phyloP scores from a whole-genome alignment of 2,329 filamentous ascomycete species.

The Gaeumannomyces sp. region DNA sequence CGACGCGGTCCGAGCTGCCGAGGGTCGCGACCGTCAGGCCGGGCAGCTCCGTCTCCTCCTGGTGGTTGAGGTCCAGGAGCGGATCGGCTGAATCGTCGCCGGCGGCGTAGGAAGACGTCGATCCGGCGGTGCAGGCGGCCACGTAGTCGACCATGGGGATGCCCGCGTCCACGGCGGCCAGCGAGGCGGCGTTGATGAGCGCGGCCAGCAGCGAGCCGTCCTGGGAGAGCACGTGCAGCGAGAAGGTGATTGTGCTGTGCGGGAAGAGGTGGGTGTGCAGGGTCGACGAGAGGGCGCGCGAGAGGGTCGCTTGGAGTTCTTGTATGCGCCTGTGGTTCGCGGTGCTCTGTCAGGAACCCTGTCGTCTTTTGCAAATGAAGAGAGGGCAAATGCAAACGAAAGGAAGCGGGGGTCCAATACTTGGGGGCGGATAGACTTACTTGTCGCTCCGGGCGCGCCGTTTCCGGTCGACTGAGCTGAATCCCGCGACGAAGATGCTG shows the following conservation, averaged over 20 bases:
- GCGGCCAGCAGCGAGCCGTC: slow-evolving; percentile 88
- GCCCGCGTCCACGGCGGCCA: slow-evolving; percentile 89
- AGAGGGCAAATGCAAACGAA: no score
- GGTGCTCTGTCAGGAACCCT: no score
- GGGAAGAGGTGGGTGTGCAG: slow-evolving; percentile 86
- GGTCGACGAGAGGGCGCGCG: slow-evolving; percentile 67
- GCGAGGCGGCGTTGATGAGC: slow-evolving; percentile 82
- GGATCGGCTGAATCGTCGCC: slow-evolving; percentile 69
- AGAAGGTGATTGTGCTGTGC: slow-evolving; percentile 75
- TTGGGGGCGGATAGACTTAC: slow-evolving; percentile 44
- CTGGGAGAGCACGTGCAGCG: slow-evolving; percentile 79
- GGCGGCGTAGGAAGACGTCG: slow-evolving; percentile 59
- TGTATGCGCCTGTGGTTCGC: slow-evolving; percentile 57
- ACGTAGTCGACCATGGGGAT: slow-evolving; percentile 94
- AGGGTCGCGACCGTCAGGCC: slow-evolving; percentile 81
- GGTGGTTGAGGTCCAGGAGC: slow-evolving; percentile 69
- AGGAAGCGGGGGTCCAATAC: no score
- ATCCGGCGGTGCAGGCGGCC: slow-evolving; percentile 80
- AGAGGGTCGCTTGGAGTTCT: slow-evolving; percentile 75
- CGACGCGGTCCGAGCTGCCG: slow-evolving; percentile 67
- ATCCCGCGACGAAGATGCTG: slow-evolving; percentile 79
- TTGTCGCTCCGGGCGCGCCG: slow-evolving; percentile 70
- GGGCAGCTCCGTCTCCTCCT: slow-evolving; percentile 83
- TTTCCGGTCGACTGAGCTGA: slow-evolving; percentile 81
- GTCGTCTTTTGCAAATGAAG: not conserved